Conservation (phyloP, 306 rosid species). For the Delonix regia region DNA sequence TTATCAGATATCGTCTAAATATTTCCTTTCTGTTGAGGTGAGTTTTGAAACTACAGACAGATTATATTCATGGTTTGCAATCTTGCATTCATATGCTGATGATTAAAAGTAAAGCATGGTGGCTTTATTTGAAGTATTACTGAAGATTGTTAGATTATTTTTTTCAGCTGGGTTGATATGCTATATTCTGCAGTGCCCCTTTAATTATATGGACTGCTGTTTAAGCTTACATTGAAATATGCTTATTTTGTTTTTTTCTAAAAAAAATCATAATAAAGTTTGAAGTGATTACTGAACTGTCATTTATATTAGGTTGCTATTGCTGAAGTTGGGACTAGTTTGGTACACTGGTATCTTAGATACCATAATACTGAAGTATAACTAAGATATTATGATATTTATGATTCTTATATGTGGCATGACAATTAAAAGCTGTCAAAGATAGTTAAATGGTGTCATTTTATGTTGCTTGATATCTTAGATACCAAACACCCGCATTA, state of each 20-base stretch:
- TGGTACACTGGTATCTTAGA: not conserved
- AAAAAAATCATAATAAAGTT: not conserved
- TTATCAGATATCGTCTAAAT: not conserved
- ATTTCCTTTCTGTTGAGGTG: not conserved
- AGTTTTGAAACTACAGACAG: not conserved
- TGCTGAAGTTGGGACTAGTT: not conserved
- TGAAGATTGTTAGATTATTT: not conserved
- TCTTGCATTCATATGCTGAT: not conserved
- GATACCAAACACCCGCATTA: too few relatives aligned
- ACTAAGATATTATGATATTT: too few relatives aligned
- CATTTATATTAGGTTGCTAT: not conserved
- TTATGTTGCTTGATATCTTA: too few relatives aligned
- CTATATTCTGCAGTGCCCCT: not conserved
- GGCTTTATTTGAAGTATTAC: not conserved
- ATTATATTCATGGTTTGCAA: not conserved
- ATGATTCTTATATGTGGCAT: too few relatives aligned
- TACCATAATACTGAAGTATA: too few relatives aligned
- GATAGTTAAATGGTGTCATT: too few relatives aligned
- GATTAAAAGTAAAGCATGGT: not conserved
- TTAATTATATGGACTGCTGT: not conserved
- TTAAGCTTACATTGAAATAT: not conserved
- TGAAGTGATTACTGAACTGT: conserved; percentile 3
- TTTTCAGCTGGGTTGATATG: not conserved
- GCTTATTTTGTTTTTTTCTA: not conserved
- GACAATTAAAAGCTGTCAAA: too few relatives aligned